Evolutionary conservation across 139 green algal genomes (phyloP).

Genomic region (Chlamydomonas incerta): DNA sequence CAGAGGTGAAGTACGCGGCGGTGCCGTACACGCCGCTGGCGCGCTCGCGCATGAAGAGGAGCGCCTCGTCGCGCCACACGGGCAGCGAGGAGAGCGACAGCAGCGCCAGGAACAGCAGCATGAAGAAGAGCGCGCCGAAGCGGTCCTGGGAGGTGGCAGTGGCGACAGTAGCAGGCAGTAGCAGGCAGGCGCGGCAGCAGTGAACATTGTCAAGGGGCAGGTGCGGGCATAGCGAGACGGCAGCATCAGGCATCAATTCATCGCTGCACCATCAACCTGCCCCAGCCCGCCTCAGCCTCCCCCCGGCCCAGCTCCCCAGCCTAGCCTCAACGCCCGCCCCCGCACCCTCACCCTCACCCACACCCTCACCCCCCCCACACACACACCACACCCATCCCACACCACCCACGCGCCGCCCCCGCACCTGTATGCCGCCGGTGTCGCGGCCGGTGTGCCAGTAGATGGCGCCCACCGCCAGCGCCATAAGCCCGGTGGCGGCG

Average conservation of each 20-base stretch:
- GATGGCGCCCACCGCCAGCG: conserved; percentile 55
- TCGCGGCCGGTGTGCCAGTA: conserved; percentile 64
- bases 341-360: not conserved
- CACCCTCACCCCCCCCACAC: not conserved
- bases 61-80: conserved; percentile 72
- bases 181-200: no score
- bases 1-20: conserved; percentile 72
- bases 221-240: no score
- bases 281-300: no score
- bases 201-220: no score
- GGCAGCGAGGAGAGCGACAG: conserved; percentile 73
- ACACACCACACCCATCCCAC: not conserved
- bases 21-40: conserved; percentile 73
- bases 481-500: conserved; percentile 50
- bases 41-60: conserved; percentile 82
- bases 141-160: no score
- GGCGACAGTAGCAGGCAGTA: no score
- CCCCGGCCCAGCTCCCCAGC: no score
- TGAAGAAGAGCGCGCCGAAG: conserved; percentile 77
- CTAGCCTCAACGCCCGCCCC: no score
- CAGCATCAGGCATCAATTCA: no score
- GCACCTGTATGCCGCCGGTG: conserved; percentile 63
- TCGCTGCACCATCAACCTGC: no score
- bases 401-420: not conserved
- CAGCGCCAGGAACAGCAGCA: conserved; percentile 73